Evolutionary conservation across 148 eudicot species (phyloP).

Genomic region (Dysphania ambrosioides): DNA sequence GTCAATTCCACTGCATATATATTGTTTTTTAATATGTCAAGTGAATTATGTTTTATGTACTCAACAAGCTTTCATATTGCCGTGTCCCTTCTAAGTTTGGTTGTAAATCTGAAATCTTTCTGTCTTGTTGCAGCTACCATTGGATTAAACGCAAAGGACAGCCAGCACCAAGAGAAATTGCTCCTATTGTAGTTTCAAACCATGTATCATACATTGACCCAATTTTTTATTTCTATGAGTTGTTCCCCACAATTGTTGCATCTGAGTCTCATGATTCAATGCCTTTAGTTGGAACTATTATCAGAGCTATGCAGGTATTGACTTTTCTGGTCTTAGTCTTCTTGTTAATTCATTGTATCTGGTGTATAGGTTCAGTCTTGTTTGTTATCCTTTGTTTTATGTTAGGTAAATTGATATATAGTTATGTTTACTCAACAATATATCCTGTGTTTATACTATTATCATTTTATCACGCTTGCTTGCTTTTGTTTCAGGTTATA

Average conservation of each 20-base stretch:
- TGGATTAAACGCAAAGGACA: constrained; percentile 88
- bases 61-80: background rate
- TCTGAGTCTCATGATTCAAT: constrained; percentile 92
- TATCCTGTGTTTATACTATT: constrained; percentile 2
- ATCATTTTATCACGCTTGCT: constrained; percentile 8
- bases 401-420: background rate
- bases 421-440: background rate
- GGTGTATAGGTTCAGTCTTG: background rate
- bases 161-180: constrained; percentile 81
- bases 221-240: constrained; percentile 89
- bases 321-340: constrained; percentile 3
- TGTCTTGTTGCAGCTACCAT: constrained; percentile 59
- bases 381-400: background rate
- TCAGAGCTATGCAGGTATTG: constrained; percentile 97
- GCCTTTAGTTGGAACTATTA: constrained; percentile 91
- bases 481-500: constrained; percentile 59
- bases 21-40: too few species aligned
- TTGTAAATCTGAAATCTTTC: background rate
- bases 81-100: background rate
- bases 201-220: constrained; percentile 96
- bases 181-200: constrained; percentile 92
- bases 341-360: background rate
- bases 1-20: too few species aligned
- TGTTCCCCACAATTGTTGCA: constrained; percentile 85
- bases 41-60: background rate